These are phyloP conservation scores for Uronychia setigera DNA, from an alignment of 73 alveolate genomes.

Conservation along the genomic window DNA sequence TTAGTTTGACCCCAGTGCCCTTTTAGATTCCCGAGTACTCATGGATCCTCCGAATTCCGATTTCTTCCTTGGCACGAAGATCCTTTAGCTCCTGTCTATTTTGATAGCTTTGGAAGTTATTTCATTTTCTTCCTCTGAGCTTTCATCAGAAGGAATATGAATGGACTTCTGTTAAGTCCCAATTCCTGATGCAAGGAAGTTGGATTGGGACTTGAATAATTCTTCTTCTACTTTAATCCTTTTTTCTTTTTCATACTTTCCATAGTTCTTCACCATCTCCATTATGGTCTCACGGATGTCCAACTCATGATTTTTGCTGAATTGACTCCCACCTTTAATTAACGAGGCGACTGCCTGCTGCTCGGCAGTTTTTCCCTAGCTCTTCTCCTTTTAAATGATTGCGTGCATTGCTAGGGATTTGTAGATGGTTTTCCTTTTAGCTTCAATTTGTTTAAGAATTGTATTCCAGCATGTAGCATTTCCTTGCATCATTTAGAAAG, in stretches of 20 bases:
- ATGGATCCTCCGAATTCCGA: not conserved
- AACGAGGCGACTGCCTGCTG: slow-evolving; percentile 1
- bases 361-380: not conserved
- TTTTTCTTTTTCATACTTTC: not conserved
- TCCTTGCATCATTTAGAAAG: not conserved
- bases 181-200: not conserved
- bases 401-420: not conserved
- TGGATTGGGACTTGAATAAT: not conserved
- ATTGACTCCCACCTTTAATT: not conserved
- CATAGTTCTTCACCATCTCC: not conserved
- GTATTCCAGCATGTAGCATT: not conserved
- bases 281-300: not conserved
- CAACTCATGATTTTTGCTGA: not conserved
- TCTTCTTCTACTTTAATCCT: not conserved
- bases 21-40: not conserved
- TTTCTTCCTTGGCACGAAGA: not conserved
- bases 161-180: not conserved
- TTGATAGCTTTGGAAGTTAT: not conserved
- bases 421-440: not conserved
- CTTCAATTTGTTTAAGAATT: not conserved
- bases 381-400: not conserved
- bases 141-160: not conserved
- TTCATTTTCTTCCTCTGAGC: not conserved
- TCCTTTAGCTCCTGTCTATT: not conserved
- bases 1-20: not conserved